These are phyloP conservation scores for Striga hermonthica DNA, from an alignment of 305 asterid genomes.

Conservation along the genomic window DNA sequence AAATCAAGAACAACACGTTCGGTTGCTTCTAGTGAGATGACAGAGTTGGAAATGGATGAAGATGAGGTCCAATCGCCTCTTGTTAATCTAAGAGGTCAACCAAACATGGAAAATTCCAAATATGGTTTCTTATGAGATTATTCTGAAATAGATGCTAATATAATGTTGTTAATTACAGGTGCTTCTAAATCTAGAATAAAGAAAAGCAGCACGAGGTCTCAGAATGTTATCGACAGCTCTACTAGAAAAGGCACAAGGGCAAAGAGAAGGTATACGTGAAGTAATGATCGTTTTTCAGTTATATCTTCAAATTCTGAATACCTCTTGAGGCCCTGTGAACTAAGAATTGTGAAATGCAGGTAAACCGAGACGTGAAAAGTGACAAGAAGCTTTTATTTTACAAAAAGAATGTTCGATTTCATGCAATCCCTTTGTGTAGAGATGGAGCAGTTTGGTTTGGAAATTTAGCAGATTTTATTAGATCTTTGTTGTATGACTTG, in stretches of 20 bases:
- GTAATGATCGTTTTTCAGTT: not conserved
- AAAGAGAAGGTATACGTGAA: constrained; percentile 41
- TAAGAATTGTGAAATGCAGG: not conserved
- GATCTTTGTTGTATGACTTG: not conserved
- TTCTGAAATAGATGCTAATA: not conserved
- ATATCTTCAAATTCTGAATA: not conserved
- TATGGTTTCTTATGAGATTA: constrained; percentile 11
- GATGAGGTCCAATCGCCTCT: constrained; percentile 66
- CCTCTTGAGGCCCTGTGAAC: not conserved
- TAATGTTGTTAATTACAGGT: constrained; percentile 43
- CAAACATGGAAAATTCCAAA: constrained; percentile 14
- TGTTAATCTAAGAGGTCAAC: constrained; percentile 45
- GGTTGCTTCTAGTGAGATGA: constrained; percentile 52
- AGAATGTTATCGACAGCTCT: constrained; percentile 34
- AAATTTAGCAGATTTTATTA: not conserved
- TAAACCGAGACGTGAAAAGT: not conserved
- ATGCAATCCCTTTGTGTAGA: not conserved
- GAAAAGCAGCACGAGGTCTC: constrained; percentile 41
- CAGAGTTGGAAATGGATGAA: constrained; percentile 48
- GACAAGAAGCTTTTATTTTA: constrained; percentile 6
- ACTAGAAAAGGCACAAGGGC: constrained; percentile 48
- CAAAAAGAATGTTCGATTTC: constrained; percentile 7
- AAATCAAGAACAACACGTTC: constrained; percentile 41
- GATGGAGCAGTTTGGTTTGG: not conserved
- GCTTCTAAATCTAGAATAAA: constrained; percentile 47